These are phyloP conservation scores for Tylopilus sp. DNA, from an alignment of 768 basidiomycete genomes.

Conservation along the genomic window DNA sequence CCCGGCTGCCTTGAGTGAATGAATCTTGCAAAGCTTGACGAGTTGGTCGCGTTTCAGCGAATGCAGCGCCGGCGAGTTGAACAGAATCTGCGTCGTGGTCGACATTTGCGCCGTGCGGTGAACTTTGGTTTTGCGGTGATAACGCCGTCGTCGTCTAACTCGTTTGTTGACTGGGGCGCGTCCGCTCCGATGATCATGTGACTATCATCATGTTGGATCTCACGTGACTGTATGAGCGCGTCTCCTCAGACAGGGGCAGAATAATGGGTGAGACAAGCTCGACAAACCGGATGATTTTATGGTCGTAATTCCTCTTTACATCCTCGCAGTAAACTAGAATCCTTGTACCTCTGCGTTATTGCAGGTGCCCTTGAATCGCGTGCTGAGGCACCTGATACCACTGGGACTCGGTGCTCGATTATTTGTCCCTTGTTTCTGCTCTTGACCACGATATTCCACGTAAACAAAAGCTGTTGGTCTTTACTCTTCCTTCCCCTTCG, in stretches of 20 bases:
- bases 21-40: constrained; percentile 80
- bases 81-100: constrained; percentile 74
- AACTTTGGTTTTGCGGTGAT: not conserved
- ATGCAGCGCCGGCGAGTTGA: constrained; percentile 80
- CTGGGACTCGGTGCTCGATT: not conserved
- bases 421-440: constrained; percentile 8
- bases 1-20: no score
- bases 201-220: not conserved
- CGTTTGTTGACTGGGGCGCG: constrained; percentile 19
- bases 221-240: constrained; percentile 18
- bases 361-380: not conserved
- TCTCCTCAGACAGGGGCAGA: not conserved
- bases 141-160: not conserved
- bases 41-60: constrained; percentile 84
- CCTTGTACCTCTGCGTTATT: not conserved
- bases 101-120: constrained; percentile 42
- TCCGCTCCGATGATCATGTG: constrained; percentile 15
- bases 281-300: not conserved
- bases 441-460: constrained; percentile 5
- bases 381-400: not conserved
- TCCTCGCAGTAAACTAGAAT: not conserved
- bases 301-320: not conserved
- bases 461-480: constrained; percentile 10
- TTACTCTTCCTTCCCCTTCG: not conserved
- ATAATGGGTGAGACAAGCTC: constrained; percentile 17